Evolutionary conservation across 2,329 filamentous ascomycete species (phyloP), one percentile per base, ranked within the genome.

Genomic region (Tympanopsis confertula): DNA sequence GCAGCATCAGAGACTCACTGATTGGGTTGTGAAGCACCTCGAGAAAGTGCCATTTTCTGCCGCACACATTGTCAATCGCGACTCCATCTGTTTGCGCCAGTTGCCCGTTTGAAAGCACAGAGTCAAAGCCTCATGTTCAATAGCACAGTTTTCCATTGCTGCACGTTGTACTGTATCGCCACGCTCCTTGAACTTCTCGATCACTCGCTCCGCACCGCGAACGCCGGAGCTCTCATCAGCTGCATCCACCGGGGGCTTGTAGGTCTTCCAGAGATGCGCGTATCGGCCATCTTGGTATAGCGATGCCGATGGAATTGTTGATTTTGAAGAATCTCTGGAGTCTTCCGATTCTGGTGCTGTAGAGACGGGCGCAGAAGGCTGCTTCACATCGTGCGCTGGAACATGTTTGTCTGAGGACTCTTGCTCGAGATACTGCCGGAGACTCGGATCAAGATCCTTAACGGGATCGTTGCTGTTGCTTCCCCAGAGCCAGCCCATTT

Each of bases 261-360:
- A 33, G 10, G 30, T 33, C 15, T 33, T 33, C 30, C 30, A 98
- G 20, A 98, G 68, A 55, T 96, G 74, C 39, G 88, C 86, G 59
- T 84, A 85, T 42, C 81, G 74, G 44, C 79, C 79, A 54, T 85
- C 81, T 51, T 72, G 69, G 51, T 68, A 83, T 14, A 80, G 63
- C 13, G 76, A 81, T 47, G 76, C 43, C 3, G 39, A 38, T 19
- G 53, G 48, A 32, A 28, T 13, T 19, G 37, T 38, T 38, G 42
- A 38, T 33, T 13, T 22, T 24, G 33, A 33, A 35, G 39, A 22
- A 20, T 22, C 36, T 19, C 36, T 38, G 38, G 42, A 38, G 10
- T 13, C 20, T 24, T 30, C 32, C 35, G 39, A 22, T 20, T 22
- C 36, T 5, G 28, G 29, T 22, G 14, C 19, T 5, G 20, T 17